Evolutionary conservation across 257 asterid genomes (phyloP), one percentile per base, ranked within the genome.

Genomic region (Parsonsia alboflavescens): DNA sequence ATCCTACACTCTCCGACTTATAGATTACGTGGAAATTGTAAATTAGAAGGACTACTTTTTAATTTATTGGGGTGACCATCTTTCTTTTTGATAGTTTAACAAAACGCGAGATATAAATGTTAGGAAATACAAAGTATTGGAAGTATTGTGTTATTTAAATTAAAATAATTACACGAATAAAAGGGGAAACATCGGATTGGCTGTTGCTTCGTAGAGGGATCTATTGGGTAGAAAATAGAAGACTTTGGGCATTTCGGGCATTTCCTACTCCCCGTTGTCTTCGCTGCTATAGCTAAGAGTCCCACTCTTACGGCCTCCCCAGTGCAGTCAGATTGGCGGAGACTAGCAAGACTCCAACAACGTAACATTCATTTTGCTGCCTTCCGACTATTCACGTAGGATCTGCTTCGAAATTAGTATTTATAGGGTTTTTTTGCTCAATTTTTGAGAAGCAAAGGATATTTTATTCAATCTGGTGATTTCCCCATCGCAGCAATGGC

Each of bases 401-500:
- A 61, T 66, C 41, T 73, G 6, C 21, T 63, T 46, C 24, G 13
- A 45, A 66, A 33, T 52, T 36, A 28, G 56, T 21, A 10, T 17
- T 28, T 70, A 12, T 70, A n/a, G 11, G 67, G 7, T 9, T 70
- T 48, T 39, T 49, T 50, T 41, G 17, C 57, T 26, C 50, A 24
- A 33, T 33, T 48, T 70, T 9, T 26, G 21, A 19, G 33, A 49
- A 54, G 10, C 24, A 3, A 15, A 42, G 36, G 4, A 10, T 10
- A 16, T n/a, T 3, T 59, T 36, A 1, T 13, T 19, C 48, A 10
- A 48, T 65, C 10, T 68, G 7, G 19, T 72, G 22, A 56, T 67
- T 6, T 17, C 10, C 58, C 28, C 28, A 1, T 42, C 44, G 33
- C 84, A 84, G 89, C 78, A 76, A 93, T 93, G 98, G 88, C 83